A percentile compares a stretch with the other conserved stretches of the same genome.
Evolutionary conservation across 371 early-diverging fungal genomes (phyloP).

Genomic region (Syncephalis plumigaleata): DNA sequence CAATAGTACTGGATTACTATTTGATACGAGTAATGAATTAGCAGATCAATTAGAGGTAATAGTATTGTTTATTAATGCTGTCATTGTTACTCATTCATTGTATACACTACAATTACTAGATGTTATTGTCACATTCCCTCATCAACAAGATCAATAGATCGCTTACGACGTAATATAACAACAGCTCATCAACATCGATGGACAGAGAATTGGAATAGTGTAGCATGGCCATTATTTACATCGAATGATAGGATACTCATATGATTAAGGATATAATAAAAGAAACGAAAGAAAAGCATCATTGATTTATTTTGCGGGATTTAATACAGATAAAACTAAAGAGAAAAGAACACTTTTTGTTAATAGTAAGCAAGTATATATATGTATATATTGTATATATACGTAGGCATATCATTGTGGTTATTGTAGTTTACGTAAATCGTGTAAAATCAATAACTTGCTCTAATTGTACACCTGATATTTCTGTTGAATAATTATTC

Average conservation of each 20-base stretch:
- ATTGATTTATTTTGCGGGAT: too few relatives aligned
- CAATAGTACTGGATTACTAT: slow-evolving; percentile 62
- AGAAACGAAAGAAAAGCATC: too few relatives aligned
- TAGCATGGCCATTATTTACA: neutral
- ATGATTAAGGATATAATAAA: too few relatives aligned
- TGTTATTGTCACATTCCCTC: neutral
- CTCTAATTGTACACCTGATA: slow-evolving; percentile 17
- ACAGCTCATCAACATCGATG: neutral
- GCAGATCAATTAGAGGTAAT: slow-evolving; percentile 19
- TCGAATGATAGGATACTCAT: too few relatives aligned
- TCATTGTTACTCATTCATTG: neutral
- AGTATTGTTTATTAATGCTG: neutral
- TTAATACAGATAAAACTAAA: too few relatives aligned
- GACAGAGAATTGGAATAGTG: neutral
- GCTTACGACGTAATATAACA: neutral
- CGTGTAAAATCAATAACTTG: slow-evolving; percentile 37
- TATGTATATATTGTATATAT: too few relatives aligned
- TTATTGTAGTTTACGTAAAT: slow-evolving; percentile 18
- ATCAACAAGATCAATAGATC: neutral
- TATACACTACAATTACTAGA: neutral
- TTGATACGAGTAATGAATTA: slow-evolving; percentile 13
- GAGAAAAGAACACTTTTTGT: too few relatives aligned
- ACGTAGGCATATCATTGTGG: too few relatives aligned
- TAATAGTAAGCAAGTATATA: too few relatives aligned
- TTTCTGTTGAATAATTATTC: neutral